Base-by-base conservation (phyloP, 2,329 filamentous ascomycete genomes). In the Exophiala lecanii-corni region DNA sequence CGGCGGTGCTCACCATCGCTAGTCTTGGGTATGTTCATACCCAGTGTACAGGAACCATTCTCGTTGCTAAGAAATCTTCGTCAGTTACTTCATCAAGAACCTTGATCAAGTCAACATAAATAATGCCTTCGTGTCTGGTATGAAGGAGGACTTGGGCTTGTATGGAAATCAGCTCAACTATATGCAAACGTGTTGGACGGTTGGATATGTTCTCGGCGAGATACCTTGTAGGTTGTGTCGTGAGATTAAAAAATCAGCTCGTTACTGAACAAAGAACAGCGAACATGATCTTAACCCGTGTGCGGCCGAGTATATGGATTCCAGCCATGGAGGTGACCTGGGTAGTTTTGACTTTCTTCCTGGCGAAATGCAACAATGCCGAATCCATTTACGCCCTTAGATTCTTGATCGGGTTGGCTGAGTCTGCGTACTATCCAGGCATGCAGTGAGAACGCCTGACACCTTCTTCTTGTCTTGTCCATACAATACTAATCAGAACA, bases 141-240 rank as follows among this genome's bases (percentile, higher is more conserved):
- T 78, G 26, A 73, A 74, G 35, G 72, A 76, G 39, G 72, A 75
- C 9, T 58, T 78, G 1, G 61, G 63, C 0, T 71, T 78, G 41
- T 44, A 71, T 4, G 73, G 72, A 33, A 76, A 77, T 56, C 66
- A 77, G 46, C 66, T 78, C 5, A 72, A 78, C n/a, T 65, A 74
- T 36, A 60, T 78, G 1, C 73, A 78, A 78, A 79, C 75, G 0
- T 71, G 69, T 19, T 82, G 78, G 67, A 80, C 75, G 0, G 69
- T 76, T 1, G 79, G 79, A 6, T 82, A 82, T 50, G 73, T 78
- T 0, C 64, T 82, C 36, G 71, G 70, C 2, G 63, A 74, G 42
- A 65, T 75, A 9, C 44, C 44, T 28, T 46, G 39, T 43, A 17
- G 37, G 36, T 36, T 6, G 9, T 4, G 12, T 15, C 9, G 7